Conservation (phyloP, 2,329 filamentous ascomycete genomes). For the Verticillium tricorpus region DNA sequence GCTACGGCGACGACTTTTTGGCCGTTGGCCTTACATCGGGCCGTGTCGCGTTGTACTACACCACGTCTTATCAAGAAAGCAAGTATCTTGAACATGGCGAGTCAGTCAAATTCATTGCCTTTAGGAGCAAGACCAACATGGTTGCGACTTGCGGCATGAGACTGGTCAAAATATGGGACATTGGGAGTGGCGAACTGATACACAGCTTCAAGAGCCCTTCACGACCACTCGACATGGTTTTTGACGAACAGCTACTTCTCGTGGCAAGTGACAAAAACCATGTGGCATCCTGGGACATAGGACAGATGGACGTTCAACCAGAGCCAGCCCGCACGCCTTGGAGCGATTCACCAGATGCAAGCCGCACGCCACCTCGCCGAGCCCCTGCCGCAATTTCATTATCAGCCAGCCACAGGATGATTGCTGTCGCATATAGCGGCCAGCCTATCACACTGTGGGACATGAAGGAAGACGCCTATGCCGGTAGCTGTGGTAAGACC, state of each 20-base stretch:
- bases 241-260: constrained; percentile 20
- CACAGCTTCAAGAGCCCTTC: constrained; percentile 18
- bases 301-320: constrained; percentile 8
- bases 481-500: constrained; percentile 29
- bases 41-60: constrained; percentile 17
- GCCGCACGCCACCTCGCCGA: constrained; percentile 6
- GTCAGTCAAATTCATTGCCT: constrained; percentile 22
- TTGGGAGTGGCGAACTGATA: constrained; percentile 18
- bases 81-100: constrained; percentile 21
- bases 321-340: constrained; percentile 14
- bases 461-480: constrained; percentile 22
- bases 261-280: constrained; percentile 20
- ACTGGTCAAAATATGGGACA: constrained; percentile 24
- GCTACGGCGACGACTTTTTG: constrained; percentile 21
- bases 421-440: constrained; percentile 26
- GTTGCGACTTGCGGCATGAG: constrained; percentile 24
- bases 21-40: constrained; percentile 20
- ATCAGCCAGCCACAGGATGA: constrained; percentile 21
- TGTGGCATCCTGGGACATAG: constrained; percentile 21
- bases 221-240: constrained; percentile 18
- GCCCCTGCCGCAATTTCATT: constrained; percentile 20
- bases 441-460: constrained; percentile 29
- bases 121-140: constrained; percentile 21
- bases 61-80: constrained; percentile 21
- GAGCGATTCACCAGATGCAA: constrained; percentile 14